Percentiles rank a stretch among this genome's conserved stretches.
Conservation (phyloP, 2,329 filamentous ascomycete species). For the Cercospora janseana region DNA sequence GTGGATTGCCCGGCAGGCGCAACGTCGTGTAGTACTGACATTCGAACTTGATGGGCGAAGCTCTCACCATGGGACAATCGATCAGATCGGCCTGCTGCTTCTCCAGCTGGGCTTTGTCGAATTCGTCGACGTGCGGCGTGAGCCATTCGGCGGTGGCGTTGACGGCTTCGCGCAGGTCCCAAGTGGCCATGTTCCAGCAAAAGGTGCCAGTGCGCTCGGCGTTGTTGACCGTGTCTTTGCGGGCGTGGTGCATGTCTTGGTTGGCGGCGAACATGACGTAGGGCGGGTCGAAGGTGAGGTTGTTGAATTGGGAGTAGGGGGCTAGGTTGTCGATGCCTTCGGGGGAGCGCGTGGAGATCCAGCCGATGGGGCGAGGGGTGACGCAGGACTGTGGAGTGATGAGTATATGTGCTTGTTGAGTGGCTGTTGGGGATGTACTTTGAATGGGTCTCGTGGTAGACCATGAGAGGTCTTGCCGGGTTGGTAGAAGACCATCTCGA, state of each 20-base stretch:
- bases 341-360: constrained; percentile 58
- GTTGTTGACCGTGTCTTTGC: constrained; percentile 60
- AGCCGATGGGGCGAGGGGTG: constrained; percentile 59
- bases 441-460: constrained; percentile 56
- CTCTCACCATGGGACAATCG: constrained; percentile 53
- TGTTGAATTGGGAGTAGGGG: constrained; percentile 63
- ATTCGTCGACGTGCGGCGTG: constrained; percentile 54
- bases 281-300: constrained; percentile 61
- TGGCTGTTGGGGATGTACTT: constrained; percentile 41
- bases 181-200: constrained; percentile 47
- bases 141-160: constrained; percentile 56
- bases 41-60: constrained; percentile 58
- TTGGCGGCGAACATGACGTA: constrained; percentile 63
- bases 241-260: constrained; percentile 47
- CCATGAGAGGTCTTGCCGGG: constrained; percentile 54
- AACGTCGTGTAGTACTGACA: constrained; percentile 57
- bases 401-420: no score
- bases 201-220: constrained; percentile 52
- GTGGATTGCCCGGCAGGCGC: constrained; percentile 55
- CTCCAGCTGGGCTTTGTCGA: constrained; percentile 49
- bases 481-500: constrained; percentile 50
- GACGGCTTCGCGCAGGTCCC: constrained; percentile 54
- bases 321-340: constrained; percentile 55
- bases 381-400: constrained; percentile 57
- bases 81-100: constrained; percentile 48